Base-by-base conservation (phyloP, 495 filamentous ascomycete genomes). In the Penicillium malachiteum region DNA sequence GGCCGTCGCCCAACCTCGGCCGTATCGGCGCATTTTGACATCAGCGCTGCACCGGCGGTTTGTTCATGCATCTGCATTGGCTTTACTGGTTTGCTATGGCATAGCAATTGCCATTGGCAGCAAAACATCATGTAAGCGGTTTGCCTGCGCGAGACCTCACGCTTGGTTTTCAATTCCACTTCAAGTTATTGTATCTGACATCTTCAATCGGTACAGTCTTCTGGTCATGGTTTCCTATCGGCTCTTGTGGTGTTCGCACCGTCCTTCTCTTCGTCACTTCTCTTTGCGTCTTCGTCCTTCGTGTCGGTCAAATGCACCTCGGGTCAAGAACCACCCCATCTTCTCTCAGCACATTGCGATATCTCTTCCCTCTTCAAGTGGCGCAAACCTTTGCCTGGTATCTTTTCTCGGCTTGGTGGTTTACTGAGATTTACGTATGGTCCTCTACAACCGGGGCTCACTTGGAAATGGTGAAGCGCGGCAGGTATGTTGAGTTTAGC, bases 11-110 rank as follows among this genome's bases (percentile, higher is more conserved):
- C 73, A 70, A 67, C 67, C 73, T 49, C 75, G 83, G 48, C 82
- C 81, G 39, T 97, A 96, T 67, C 85, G 92, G 76, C 89, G 96
- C 65, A 92, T 95, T 70, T 73, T 97, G 54, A 96, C 93, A 38
- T 92, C 94, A 34, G 82, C 89, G 39, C 74, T 97, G 50, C 94
- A 98, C 69, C 81, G 90, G 59, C 81, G 91, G 54, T 97, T 97
- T 77, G 85, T 86, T 39, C 81, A 82, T 50, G 89, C 91, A 32
- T 87, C 86, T 43, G 70, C 81, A 34, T 67, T 90, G 38, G 70
- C 88, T 7, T 65, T 93, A 12, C 69, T 78, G 13, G 72, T 90
- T 55, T 90, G 88, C 71, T 97, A 96, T 69, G 21, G 82, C n/a
- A 81, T 89, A 58, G 78, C 89, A 48, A 69, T 95, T 57, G 65